Base-by-base conservation (phyloP, 352 stramenopile genomes). In the Globisporangium barbulae region DNA sequence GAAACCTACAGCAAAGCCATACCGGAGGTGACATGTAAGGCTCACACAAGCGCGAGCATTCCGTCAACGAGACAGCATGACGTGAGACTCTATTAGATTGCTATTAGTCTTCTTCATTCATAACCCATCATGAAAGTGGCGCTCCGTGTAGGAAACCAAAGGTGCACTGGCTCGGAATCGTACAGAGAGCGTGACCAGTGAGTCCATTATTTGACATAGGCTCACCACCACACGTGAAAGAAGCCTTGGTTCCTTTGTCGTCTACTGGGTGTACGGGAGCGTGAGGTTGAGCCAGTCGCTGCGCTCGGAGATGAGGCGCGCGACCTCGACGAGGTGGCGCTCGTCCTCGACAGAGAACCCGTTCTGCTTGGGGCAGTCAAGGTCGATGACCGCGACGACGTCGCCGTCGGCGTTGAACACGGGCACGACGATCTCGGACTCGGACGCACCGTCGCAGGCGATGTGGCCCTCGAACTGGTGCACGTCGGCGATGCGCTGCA, bases 391-490 rank as follows among this genome's bases (percentile, higher is more conserved):
- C 21, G 83, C 85, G 31, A 92, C 55, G 39, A 93, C 74, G 13
- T 89, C 74, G n/a, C 81, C 82, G 21, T 79, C 53, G 33, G 81
- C 72, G 67, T 87, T 73, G 12, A 93, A 50, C 48, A 94, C 72
- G 5, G 85, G 85, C 53, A 93, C 79, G 50, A 94, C 85, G 33
- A 94, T 79, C 73, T 94, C 85, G 8, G 85, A 94, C 59, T 90
- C 62, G 39, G 85, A 94, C 21, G 83, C 85, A 50, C 70, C 79
- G 66, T 94, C 85, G 57, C 85, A 94, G 19, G 83, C 85, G 70
- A 94, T 94, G 75, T 94, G 85, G 35, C 82, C 83, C 8, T 84
- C 79, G 55, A 93, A 93, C 30, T 75, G 55, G 68, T 93, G 81
- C 61, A 94, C 85, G 45, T 93, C 75, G 2, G 73, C 61, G 52